Conservation (phyloP, 192 early-diverging fungal species). For the Coemansia sp. region DNA sequence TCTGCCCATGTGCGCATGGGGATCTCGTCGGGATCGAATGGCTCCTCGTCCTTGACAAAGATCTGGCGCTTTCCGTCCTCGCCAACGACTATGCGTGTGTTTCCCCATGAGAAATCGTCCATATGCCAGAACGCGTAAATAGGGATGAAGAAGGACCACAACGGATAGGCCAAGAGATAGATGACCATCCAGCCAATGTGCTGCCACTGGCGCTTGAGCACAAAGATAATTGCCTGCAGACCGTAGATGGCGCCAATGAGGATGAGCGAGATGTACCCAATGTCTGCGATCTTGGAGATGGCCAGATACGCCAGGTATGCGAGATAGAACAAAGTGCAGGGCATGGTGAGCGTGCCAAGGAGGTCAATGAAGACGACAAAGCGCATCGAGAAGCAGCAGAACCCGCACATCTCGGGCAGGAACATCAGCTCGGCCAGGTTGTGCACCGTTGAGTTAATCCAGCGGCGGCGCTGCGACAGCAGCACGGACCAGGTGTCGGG, state of each 20-base stretch:
- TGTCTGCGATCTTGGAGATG: conserved; percentile 51
- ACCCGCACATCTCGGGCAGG: conserved; percentile 93
- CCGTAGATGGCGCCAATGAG: conserved; percentile 89
- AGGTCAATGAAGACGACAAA: conserved; percentile 96
- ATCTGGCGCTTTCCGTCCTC: conserved; percentile 69
- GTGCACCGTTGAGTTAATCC: conserved; percentile 99
- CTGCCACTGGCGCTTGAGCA: conserved; percentile 86
- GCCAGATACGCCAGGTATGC: conserved; percentile 79
- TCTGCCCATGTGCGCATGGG: conserved; percentile 80
- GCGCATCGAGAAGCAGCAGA: conserved; percentile 98
- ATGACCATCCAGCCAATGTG: conserved; percentile 98
- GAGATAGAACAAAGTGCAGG: conserved; percentile 86
- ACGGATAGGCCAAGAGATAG: conserved; percentile 86
- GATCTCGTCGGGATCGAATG: conserved; percentile 74
- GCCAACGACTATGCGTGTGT: conserved; percentile 88
- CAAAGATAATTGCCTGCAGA: conserved; percentile 85
- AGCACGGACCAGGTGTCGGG: conserved; percentile 95
- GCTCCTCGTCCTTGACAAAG: conserved; percentile 64
- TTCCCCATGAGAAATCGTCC: conserved; percentile 99
- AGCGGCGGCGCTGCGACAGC: conserved; percentile 96
- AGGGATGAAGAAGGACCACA: conserved; percentile 83
- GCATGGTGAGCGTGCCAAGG: conserved; percentile 92
- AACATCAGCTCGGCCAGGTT: conserved; percentile 93
- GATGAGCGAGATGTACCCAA: conserved; percentile 79
- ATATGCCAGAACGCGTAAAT: conserved; percentile 99